Percentiles rank a stretch among this genome's conserved stretches.
phyloP scores from a whole-genome alignment of 2,329 filamentous ascomycete genomes.

The Exserohilum rostratum region DNA sequence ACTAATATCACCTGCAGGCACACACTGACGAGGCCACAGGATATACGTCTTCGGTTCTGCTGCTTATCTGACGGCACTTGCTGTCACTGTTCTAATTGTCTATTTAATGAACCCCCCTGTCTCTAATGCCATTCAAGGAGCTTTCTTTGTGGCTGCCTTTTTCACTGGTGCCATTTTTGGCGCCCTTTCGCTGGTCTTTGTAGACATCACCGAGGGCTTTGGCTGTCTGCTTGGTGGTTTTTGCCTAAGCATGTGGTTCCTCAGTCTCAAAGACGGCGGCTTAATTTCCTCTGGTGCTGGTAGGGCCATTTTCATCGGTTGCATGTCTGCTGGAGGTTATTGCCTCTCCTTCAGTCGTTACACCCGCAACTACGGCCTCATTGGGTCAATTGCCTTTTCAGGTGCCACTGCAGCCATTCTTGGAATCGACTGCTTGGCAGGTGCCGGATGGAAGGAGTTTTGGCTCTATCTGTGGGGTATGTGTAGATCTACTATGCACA shows the following conservation, averaged over 20 bases:
- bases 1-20: not conserved
- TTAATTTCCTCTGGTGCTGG: conserved; percentile 67
- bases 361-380: conserved; percentile 79
- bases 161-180: conserved; percentile 77
- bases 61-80: conserved; percentile 73
- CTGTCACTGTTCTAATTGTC: conserved; percentile 80
- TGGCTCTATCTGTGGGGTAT: conserved; percentile 89
- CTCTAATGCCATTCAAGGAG: conserved; percentile 77
- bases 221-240: conserved; percentile 88
- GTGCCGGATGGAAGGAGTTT: conserved; percentile 92
- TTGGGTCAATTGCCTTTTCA: conserved; percentile 76
- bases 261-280: conserved; percentile 77
- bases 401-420: conserved; percentile 80
- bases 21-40: conserved; percentile 33
- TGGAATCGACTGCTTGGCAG: conserved; percentile 88
- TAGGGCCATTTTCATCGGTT: conserved; percentile 76
- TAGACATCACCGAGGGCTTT: conserved; percentile 82
- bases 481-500: conserved; percentile 24
- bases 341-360: conserved; percentile 73
- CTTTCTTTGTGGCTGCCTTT: conserved; percentile 79
- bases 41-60: conserved; percentile 72
- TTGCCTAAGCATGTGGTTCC: conserved; percentile 87
- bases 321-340: conserved; percentile 71
- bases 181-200: conserved; percentile 75
- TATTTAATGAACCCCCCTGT: conserved; percentile 87